These are phyloP conservation scores for Umbelopsis isabellina DNA, from an alignment of 192 early-diverging fungal species.

Conservation along the genomic window DNA sequence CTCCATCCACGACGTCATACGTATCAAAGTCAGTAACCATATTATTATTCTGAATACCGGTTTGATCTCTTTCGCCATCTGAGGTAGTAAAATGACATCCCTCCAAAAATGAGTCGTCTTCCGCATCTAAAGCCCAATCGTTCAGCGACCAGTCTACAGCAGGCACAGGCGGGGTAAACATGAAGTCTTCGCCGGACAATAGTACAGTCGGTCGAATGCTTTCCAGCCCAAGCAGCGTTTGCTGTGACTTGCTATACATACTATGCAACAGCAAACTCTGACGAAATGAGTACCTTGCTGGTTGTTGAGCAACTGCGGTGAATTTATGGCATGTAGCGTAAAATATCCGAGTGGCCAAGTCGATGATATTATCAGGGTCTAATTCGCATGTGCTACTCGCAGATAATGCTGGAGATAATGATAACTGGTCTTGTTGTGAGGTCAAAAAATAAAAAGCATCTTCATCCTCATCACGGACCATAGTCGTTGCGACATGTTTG, in stretches of 20 bases:
- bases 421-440: not conserved
- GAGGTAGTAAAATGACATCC: not conserved
- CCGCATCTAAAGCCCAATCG: not conserved
- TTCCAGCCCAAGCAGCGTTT: constrained; percentile 34
- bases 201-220: constrained; percentile 33
- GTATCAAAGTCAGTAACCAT: too few relatives aligned
- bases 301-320: not conserved
- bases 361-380: not conserved
- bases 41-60: too few relatives aligned
- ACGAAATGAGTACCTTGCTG: constrained; percentile 27
- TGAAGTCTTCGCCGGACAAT: constrained; percentile 36
- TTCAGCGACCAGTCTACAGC: not conserved
- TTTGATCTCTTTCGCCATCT: not conserved
- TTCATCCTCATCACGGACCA: too few relatives aligned
- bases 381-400: not conserved
- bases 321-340: constrained; percentile 19
- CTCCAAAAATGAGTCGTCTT: constrained; percentile 10
- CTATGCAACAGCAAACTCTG: constrained; percentile 35
- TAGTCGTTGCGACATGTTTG: too few relatives aligned
- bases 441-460: too few relatives aligned
- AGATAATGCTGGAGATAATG: constrained; percentile 6
- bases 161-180: constrained; percentile 34
- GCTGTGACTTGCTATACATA: constrained; percentile 44
- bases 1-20: not conserved
- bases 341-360: constrained; percentile 12